A percentile compares a stretch with the other conserved stretches of the same genome.
These are phyloP conservation scores for Exophiala xenobiotica DNA, from an alignment of 2,329 filamentous ascomycete genomes.

Conservation along the genomic window DNA sequence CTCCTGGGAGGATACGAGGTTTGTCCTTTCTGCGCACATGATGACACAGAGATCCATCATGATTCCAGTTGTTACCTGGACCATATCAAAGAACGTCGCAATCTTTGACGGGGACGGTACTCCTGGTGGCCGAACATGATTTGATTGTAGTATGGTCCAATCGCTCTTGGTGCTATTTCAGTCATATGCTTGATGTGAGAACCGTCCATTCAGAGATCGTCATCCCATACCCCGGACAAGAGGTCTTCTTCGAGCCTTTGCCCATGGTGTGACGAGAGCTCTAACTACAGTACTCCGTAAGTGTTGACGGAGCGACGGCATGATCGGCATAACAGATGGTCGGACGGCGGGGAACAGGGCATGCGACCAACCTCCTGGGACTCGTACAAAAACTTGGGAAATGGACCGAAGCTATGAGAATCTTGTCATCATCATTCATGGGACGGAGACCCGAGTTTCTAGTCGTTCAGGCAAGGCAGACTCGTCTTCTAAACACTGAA, in stretches of 20 bases:
- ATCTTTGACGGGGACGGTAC: neutral
- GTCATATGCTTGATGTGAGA: neutral
- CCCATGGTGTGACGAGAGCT: neutral
- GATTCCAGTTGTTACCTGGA: too few relatives aligned
- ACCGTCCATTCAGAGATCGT: neutral
- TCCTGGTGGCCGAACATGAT: neutral
- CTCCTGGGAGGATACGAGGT: neutral
- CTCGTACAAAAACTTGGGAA: neutral
- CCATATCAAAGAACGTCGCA: too few relatives aligned
- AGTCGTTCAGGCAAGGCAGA: conserved; percentile 29
- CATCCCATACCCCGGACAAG: neutral
- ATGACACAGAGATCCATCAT: too few relatives aligned
- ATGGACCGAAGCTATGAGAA: neutral
- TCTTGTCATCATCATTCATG: neutral
- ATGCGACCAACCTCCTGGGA: neutral
- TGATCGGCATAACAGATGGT: neutral
- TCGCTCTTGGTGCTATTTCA: neutral
- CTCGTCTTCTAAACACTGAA: conserved; percentile 12
- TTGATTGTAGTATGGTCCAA: neutral
- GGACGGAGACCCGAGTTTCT: neutral
- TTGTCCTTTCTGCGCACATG: neutral
- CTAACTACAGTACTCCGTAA: too few relatives aligned
- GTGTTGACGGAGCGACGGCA: neutral
- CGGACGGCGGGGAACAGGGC: neutral
- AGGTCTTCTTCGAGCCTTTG: neutral